These are phyloP conservation scores for Aspergillus bertholletiae DNA, from an alignment of 495 filamentous ascomycete species.

Conservation along the genomic window DNA sequence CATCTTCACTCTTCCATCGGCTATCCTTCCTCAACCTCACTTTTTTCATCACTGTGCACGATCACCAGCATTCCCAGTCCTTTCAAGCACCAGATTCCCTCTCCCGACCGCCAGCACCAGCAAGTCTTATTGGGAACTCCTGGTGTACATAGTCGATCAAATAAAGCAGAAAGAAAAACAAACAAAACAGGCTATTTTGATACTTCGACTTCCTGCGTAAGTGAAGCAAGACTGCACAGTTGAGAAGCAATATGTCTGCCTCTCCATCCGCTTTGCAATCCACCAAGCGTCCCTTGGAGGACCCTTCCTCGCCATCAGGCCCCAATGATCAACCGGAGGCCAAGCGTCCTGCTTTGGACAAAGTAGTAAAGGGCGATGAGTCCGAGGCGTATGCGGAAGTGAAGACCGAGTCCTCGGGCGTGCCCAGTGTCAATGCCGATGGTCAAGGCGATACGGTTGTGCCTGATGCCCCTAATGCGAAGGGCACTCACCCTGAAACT, in stretches of 20 bases:
- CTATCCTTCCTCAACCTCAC: slow-evolving; percentile 27
- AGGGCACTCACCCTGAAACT: slow-evolving; percentile 35
- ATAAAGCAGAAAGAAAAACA: slow-evolving; percentile 39
- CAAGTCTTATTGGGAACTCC: slow-evolving; percentile 86
- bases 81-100: slow-evolving; percentile 44
- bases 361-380: slow-evolving; percentile 66
- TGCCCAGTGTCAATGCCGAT: slow-evolving; percentile 29
- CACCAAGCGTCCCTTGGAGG: slow-evolving; percentile 93
- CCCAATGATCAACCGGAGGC: slow-evolving; percentile 91
- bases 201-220: slow-evolving; percentile 39
- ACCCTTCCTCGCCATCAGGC: slow-evolving; percentile 89
- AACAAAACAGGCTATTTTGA: slow-evolving; percentile 42
- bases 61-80: slow-evolving; percentile 32
- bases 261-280: slow-evolving; percentile 61
- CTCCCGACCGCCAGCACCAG: slow-evolving; percentile 63
- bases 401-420: slow-evolving; percentile 54
- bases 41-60: slow-evolving; percentile 30
- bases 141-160: slow-evolving; percentile 86
- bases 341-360: slow-evolving; percentile 94
- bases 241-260: slow-evolving; percentile 51
- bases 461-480: slow-evolving; percentile 64
- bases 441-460: slow-evolving; percentile 66
- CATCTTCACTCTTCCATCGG: slow-evolving; percentile 29
- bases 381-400: slow-evolving; percentile 46
- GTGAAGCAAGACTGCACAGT: slow-evolving; percentile 35